Conservation (phyloP, 2,329 filamentous ascomycete species). For the Furcasterigmium sp. region DNA sequence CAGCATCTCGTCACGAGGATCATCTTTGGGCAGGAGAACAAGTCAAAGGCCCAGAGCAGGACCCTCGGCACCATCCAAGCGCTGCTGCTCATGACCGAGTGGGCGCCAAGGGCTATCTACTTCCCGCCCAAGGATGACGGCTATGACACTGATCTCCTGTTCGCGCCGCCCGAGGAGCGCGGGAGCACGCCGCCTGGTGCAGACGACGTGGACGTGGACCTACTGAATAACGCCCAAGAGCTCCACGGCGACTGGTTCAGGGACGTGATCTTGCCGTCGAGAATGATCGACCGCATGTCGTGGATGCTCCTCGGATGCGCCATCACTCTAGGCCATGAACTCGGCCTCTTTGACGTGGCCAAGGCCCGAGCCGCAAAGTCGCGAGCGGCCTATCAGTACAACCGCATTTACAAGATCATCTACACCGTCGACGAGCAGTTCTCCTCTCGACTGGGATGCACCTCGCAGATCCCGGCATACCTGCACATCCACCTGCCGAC, state of each 20-base stretch:
- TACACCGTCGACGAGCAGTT: constrained; percentile 2
- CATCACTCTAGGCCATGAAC: constrained; percentile 44
- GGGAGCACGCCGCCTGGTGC: constrained; percentile 10
- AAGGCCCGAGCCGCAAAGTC: constrained; percentile 15
- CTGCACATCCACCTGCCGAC: background rate
- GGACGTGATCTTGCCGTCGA: constrained; percentile 48
- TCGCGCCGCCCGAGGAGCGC: constrained; percentile 30
- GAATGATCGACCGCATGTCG: constrained; percentile 52
- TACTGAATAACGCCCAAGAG: background rate
- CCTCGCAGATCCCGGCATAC: background rate
- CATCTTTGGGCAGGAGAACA: constrained; percentile 48
- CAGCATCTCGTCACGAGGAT: constrained; percentile 47
- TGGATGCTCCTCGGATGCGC: constrained; percentile 54
- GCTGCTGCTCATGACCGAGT: constrained; percentile 48
- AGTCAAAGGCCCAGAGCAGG: constrained; percentile 40
- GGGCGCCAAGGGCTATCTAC: constrained; percentile 49
- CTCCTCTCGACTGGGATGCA: constrained; percentile 1
- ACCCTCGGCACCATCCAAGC: constrained; percentile 48
- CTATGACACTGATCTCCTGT: constrained; percentile 48
- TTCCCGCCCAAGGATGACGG: constrained; percentile 48
- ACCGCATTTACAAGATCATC: background rate
- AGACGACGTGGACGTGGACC: background rate
- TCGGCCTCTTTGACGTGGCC: constrained; percentile 38
- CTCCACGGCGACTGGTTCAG: constrained; percentile 32
- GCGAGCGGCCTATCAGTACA: constrained; percentile 27